Base-by-base conservation (phyloP, 1,139 yeast species). In the Yamadazyma sp. region DNA sequence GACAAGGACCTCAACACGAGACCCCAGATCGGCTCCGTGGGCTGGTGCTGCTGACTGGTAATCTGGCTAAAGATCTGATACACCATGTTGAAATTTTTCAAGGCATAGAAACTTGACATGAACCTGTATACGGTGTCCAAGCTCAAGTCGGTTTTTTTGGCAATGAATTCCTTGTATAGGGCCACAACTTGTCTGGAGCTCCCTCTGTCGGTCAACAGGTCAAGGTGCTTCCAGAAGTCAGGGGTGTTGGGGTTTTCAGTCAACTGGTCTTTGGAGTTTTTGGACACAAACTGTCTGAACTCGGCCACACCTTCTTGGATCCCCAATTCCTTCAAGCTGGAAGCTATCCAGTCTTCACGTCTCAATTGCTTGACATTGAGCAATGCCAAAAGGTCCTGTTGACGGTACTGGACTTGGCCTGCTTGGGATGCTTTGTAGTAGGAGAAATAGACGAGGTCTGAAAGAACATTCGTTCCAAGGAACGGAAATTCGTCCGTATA, bases 21-120 rank as follows among this genome's bases (percentile, higher is more conserved):
- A 31, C 64, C 67, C 77, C 77, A 72, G 1, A 72, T 50, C 1
- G 50, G 43, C 9, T 60, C 48, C 1, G 72, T 72, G 17, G 49
- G 52, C 12, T 49, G 48, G 23, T 56, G 46, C 2, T 69, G 67
- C 18, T 50, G 50, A n/a, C 46, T 38, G 17, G 66, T 41, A 53
- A 72, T 53, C 28, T 53, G 56, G 40, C 65, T 64, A 54, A 71
- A 69, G 11, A 69, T 52, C 24, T 48, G 53, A 45, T 68, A 63
- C 4, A 68, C 72, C 15, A 58, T 55, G 17, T 62, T 62, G 30
- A 61, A 64, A 31, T 50, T 50, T 26, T 53, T 61, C 23, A 59
- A 46, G 23, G 58, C 64, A 32, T 60, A 60, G 48, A 56, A 71
- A 5, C 61, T 66, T 28, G 59, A 51, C 74, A 72, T 67, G 31